phyloP scores from a whole-genome alignment of 2,329 filamentous ascomycete species.

The Epichloe elymi region DNA sequence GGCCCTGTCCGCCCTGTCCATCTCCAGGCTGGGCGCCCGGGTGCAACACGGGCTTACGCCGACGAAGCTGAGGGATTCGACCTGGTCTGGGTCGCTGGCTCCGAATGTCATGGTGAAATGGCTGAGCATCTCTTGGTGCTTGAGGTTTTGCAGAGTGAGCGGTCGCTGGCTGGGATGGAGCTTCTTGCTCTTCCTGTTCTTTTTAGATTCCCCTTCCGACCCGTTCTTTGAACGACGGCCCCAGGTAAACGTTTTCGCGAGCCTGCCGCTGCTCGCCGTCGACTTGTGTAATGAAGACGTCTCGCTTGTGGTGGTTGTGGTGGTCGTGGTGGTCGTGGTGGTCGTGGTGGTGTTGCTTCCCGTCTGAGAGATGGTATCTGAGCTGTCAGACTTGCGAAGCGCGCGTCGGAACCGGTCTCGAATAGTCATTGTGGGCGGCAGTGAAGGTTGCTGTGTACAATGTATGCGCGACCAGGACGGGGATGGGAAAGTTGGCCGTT shows the following conservation, averaged over 20 bases:
- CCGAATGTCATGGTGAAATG: slow-evolving; percentile 35
- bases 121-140: slow-evolving; percentile 33
- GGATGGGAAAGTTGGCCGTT: not conserved
- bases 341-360: slow-evolving; percentile 18
- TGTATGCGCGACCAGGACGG: not conserved
- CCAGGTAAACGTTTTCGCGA: slow-evolving; percentile 20
- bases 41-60: slow-evolving; percentile 34
- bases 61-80: slow-evolving; percentile 20
- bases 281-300: slow-evolving; percentile 19
- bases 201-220: slow-evolving; percentile 11
- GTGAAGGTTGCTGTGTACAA: not conserved
- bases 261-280: slow-evolving; percentile 14
- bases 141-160: slow-evolving; percentile 30
- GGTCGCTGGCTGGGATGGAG: slow-evolving; percentile 32
- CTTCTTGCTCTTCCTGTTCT: slow-evolving; percentile 14
- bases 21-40: slow-evolving; percentile 22
- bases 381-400: slow-evolving; percentile 22
- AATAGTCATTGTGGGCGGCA: slow-evolving; percentile 23
- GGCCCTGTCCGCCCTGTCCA: slow-evolving; percentile 11
- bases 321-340: slow-evolving; percentile 11
- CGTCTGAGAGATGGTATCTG: slow-evolving; percentile 19
- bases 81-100: slow-evolving; percentile 19
- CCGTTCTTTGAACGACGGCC: slow-evolving; percentile 10
- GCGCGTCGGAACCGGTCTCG: slow-evolving; percentile 29
- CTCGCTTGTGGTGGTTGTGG: slow-evolving; percentile 14